phyloP scores from a whole-genome alignment of 352 stramenopile species.

The Chrysophaeum taylorii region DNA sequence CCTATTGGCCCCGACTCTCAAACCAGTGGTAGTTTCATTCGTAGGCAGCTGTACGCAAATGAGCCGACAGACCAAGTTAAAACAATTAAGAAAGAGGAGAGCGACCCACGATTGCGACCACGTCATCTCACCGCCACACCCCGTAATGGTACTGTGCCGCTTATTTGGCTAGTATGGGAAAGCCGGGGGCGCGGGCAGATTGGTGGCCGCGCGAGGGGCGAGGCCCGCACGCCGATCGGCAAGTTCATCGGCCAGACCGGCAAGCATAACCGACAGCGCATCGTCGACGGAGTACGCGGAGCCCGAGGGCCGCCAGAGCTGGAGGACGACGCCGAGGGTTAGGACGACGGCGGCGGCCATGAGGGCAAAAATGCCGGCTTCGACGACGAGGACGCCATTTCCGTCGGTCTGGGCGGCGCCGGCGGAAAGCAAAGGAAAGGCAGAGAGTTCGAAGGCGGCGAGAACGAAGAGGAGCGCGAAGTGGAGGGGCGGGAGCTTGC shows the following conservation, averaged over 20 bases:
- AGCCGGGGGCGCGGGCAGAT: too few species aligned
- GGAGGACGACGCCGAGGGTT: constrained; percentile 6
- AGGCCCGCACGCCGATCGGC: too few species aligned
- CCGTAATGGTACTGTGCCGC: too few species aligned
- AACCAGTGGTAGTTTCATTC: too few species aligned
- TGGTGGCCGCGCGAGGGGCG: too few species aligned
- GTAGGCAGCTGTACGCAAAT: too few species aligned
- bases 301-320: constrained; percentile 17
- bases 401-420: not conserved
- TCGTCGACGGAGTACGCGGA: constrained; percentile 48
- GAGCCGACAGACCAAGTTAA: too few species aligned
- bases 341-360: not conserved
- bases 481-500: constrained; percentile 37
- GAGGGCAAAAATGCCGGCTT: constrained; percentile 2
- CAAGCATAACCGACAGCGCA: constrained; percentile 44
- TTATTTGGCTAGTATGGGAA: too few species aligned
- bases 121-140: too few species aligned
- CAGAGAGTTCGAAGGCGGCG: not conserved
- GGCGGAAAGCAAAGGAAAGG: not conserved
- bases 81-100: too few species aligned
- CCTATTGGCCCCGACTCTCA: too few species aligned
- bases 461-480: constrained; percentile 37
- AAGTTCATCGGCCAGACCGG: constrained; percentile 47
- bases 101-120: too few species aligned
- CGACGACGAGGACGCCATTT: not conserved